These are phyloP conservation scores for Sclerotinia minor DNA, from an alignment of 2,329 filamentous ascomycete genomes.

Conservation along the genomic window DNA sequence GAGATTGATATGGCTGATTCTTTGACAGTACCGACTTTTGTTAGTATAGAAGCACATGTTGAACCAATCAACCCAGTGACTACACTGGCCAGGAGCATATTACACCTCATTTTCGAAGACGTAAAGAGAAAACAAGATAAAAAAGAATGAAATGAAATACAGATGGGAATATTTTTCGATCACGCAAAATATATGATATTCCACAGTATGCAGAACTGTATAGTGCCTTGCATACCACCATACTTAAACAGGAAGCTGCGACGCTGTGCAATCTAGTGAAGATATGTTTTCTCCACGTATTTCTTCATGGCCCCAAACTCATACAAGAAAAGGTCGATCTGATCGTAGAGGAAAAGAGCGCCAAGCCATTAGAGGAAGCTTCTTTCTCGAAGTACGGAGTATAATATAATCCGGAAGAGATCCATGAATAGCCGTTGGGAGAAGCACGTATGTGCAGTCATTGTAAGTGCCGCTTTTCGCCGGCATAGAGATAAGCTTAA, in stretches of 20 bases:
- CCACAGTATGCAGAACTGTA: neutral
- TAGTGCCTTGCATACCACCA: constrained; percentile 17
- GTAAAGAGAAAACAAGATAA: neutral
- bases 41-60: constrained; percentile 20
- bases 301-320: neutral
- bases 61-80: constrained; percentile 13
- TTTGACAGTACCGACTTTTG: constrained; percentile 15
- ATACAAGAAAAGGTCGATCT: neutral
- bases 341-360: neutral
- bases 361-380: constrained; percentile 1
- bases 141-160: neutral
- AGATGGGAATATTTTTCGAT: neutral
- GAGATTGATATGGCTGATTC: neutral
- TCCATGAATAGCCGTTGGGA: neutral
- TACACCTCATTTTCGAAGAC: constrained; percentile 22
- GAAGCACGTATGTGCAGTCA: neutral
- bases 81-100: constrained; percentile 18
- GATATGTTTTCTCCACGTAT: constrained; percentile 6
- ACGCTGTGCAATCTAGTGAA: neutral
- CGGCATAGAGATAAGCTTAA: constrained; percentile 3
- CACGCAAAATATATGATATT: constrained; percentile 13
- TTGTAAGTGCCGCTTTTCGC: neutral
- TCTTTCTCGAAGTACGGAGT: constrained; percentile 8
- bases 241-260: constrained; percentile 24
- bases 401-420: neutral